Conservation (phyloP, 116 monocot species). For the Cymodocea nodosa region DNA sequence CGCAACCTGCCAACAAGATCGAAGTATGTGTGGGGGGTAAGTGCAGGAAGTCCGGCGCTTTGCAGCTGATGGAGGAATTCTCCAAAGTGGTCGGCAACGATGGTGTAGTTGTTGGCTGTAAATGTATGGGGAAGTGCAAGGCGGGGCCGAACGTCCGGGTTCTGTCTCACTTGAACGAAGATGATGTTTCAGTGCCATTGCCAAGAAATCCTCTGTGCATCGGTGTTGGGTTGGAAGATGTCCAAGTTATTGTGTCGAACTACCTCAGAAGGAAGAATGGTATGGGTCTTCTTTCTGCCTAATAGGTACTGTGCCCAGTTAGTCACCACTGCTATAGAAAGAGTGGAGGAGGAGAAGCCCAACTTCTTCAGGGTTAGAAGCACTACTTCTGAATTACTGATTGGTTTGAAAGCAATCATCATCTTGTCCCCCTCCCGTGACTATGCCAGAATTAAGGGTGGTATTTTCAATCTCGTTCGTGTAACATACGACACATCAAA, state of each 20-base stretch:
- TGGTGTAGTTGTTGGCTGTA: slow-evolving; percentile 73
- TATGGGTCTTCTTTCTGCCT: slow-evolving; percentile 16
- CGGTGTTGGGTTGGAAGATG: slow-evolving; percentile 82
- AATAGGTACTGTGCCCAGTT: neutral
- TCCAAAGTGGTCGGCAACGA: slow-evolving; percentile 45
- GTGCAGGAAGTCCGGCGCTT: slow-evolving; percentile 67
- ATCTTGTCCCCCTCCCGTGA: no score
- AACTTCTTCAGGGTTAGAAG: no score
- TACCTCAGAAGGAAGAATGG: slow-evolving; percentile 32
- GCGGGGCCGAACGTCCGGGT: slow-evolving; percentile 77
- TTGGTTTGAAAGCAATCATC: no score
- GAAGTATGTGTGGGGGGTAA: slow-evolving; percentile 91
- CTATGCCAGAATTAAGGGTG: no score
- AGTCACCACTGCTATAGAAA: no score
- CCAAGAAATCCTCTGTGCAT: slow-evolving; percentile 43
- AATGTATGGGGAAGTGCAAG: slow-evolving; percentile 96
- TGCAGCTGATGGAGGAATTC: slow-evolving; percentile 54
- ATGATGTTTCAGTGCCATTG: slow-evolving; percentile 1
- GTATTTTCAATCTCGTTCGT: no score
- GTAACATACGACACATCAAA: no score
- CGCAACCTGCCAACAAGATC: slow-evolving; percentile 18
- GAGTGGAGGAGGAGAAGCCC: no score
- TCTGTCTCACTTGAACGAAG: neutral
- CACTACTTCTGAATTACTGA: no score
- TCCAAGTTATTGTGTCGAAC: slow-evolving; percentile 35